phyloP scores from a whole-genome alignment of 2,329 filamentous ascomycete genomes.

The Ascochyta clinopodiicola region DNA sequence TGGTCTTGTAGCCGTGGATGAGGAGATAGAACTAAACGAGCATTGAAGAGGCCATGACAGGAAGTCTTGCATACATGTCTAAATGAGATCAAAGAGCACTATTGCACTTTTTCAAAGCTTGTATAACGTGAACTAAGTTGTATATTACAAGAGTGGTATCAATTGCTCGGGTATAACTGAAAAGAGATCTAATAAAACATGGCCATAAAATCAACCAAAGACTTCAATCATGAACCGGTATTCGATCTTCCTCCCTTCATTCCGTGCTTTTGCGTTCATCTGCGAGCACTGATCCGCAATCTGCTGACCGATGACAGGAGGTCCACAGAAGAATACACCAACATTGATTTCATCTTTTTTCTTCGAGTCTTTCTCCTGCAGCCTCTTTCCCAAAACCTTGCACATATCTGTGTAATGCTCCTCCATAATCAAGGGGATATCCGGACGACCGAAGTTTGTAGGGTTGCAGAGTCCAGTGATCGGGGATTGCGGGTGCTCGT shows the following conservation, averaged over 20 bases:
- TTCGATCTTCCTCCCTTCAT: conserved; percentile 60
- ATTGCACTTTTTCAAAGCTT: not conserved
- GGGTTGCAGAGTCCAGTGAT: conserved; percentile 62
- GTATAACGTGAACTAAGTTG: not conserved
- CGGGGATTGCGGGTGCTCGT: conserved; percentile 58
- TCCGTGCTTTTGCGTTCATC: conserved; percentile 58
- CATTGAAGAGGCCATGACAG: no score
- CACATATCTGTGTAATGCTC: conserved; percentile 62
- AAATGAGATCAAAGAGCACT: no score
- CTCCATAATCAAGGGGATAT: conserved; percentile 61
- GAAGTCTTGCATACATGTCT: no score
- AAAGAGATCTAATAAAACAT: conserved; percentile 54
- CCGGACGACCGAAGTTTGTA: conserved; percentile 62
- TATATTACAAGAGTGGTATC: not conserved
- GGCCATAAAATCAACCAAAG: conserved; percentile 51
- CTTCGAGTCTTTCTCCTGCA: conserved; percentile 30
- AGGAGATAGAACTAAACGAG: no score
- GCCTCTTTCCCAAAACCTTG: conserved; percentile 34
- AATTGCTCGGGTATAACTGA: not conserved
- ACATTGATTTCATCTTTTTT: conserved; percentile 53
- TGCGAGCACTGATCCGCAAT: conserved; percentile 61
- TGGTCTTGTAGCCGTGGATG: no score
- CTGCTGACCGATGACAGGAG: conserved; percentile 62
- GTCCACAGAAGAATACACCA: conserved; percentile 64
- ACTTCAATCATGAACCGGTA: conserved; percentile 67